Evolutionary conservation across 2,329 filamentous ascomycete species (phyloP).

Genomic region (Cordyceps javanica): DNA sequence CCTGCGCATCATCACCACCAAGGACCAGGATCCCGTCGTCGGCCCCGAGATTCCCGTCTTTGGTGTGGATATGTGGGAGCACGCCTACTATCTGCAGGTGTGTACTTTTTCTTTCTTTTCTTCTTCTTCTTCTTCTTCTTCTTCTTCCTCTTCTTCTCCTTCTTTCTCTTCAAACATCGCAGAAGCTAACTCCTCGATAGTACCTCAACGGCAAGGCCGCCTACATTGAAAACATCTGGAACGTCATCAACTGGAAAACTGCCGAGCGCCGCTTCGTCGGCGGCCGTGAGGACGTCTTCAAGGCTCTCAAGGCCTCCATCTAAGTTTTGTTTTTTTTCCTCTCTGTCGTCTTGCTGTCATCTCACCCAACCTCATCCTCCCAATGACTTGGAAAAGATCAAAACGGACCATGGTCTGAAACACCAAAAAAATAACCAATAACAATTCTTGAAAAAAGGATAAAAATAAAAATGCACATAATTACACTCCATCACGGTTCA

Average conservation of each 20-base stretch:
- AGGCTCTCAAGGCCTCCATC: conserved; percentile 36
- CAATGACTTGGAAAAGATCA: neutral
- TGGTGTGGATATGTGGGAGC: conserved; percentile 89
- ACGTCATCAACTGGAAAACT: conserved; percentile 71
- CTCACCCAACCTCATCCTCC: no score
- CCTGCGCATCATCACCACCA: conserved; percentile 71
- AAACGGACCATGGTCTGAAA: neutral
- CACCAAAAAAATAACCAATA: no score
- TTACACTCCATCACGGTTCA: no score
- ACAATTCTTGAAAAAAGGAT: no score
- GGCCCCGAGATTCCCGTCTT: conserved; percentile 60
- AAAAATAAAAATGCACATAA: no score
- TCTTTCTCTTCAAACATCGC: neutral
- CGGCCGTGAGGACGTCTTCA: conserved; percentile 39
- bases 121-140: neutral
- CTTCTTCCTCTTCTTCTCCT: neutral
- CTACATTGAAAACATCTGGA: conserved; percentile 73
- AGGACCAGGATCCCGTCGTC: conserved; percentile 76
- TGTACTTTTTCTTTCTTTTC: conserved; percentile 16
- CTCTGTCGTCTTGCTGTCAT: neutral
- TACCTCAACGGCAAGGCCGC: conserved; percentile 71
- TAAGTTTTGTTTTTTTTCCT: conserved; percentile 17
- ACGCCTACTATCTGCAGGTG: conserved; percentile 82
- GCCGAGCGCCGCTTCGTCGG: conserved; percentile 57
- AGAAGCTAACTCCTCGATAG: conserved; percentile 38